Conservation (phyloP, 192 early-diverging fungal species). For the Coemansia sp. region DNA sequence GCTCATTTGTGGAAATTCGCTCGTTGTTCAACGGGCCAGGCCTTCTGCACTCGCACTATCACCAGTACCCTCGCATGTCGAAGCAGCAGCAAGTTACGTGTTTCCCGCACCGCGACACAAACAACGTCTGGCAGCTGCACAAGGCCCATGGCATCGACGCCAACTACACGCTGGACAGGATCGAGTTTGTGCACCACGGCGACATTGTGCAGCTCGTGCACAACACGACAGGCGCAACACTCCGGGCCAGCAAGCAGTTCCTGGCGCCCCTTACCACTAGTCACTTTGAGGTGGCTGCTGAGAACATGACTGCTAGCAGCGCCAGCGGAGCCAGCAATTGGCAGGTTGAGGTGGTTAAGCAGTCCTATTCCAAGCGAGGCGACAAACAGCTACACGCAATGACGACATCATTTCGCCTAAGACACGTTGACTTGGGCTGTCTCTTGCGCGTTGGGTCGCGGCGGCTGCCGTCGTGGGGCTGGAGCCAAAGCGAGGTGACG, state of each 20-base stretch:
- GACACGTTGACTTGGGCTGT: constrained; percentile 76
- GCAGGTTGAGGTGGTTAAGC: constrained; percentile 53
- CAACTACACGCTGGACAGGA: constrained; percentile 43
- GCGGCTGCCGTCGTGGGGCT: constrained; percentile 84
- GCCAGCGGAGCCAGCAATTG: constrained; percentile 73
- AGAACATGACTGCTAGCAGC: constrained; percentile 56
- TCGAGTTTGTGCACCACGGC: constrained; percentile 62
- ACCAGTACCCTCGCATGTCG: constrained; percentile 60
- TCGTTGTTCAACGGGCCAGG: constrained; percentile 31
- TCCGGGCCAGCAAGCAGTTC: constrained; percentile 62
- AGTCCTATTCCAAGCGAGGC: constrained; percentile 40
- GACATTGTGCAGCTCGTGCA: constrained; percentile 78
- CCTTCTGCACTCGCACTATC: constrained; percentile 61
- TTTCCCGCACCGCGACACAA: constrained; percentile 70
- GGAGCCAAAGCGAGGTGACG: constrained; percentile 83
- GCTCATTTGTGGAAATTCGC: constrained; percentile 27
- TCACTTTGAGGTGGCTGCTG: constrained; percentile 60
- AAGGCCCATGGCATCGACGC: constrained; percentile 24
- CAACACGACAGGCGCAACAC: constrained; percentile 52
- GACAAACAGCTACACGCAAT: constrained; percentile 54
- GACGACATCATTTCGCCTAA: constrained; percentile 63
- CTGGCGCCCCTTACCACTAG: constrained; percentile 62
- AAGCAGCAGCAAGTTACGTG: constrained; percentile 85
- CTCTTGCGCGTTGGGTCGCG: constrained; percentile 68
- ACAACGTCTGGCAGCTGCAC: constrained; percentile 65